Base-by-base conservation (phyloP, 1,139 yeast genomes). In the Lizanozyma gosingica region DNA sequence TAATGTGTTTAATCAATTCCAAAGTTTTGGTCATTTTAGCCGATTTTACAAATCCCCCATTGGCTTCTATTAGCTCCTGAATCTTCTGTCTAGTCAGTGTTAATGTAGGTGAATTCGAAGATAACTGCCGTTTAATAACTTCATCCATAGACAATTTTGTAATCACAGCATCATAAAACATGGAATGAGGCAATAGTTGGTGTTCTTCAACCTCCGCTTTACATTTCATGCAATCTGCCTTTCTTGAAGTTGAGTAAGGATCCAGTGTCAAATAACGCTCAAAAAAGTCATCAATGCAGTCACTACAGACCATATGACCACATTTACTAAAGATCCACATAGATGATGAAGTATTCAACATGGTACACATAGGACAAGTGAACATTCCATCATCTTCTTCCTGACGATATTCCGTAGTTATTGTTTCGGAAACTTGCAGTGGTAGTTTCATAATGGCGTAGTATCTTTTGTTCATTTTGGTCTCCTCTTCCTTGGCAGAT, bases 281-380 rank as follows among this genome's bases (percentile, higher is more conserved):
- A 55, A 76, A 73, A 49, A 72, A 78, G 1, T 65, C 63, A 14
- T 64, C 76, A 37, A 76, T 59, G 55, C 94, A 85, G 35, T 76
- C 76, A 33, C 65, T 67, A 55, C 95, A 83, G 1, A 83, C 57
- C 50, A 75, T 63, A 57, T 83, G 94, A 0, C 90, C 92, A 67
- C 95, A 85, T 3, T 65, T 66, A 40, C 77, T 62, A 34, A 78
- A 61, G 15, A 82, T 55, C 17, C 67, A 54, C 3, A 75, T 64
- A 17, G 64, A 65, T 34, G 69, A 71, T 18, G 63, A 65, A 4
- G 76, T 72, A n/a, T 75, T 57, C 8, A 73, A 74, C 47, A 82
- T 90, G 48, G 67, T 63, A 55, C 96, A 87, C 38, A 77, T 59
- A 1, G 88, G 82, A 57, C 96, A 88, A 2, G 74, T 60, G 43